Evolutionary conservation across 129 eudicot genomes (phyloP).

Genomic region (Tanacetum coccineum): DNA sequence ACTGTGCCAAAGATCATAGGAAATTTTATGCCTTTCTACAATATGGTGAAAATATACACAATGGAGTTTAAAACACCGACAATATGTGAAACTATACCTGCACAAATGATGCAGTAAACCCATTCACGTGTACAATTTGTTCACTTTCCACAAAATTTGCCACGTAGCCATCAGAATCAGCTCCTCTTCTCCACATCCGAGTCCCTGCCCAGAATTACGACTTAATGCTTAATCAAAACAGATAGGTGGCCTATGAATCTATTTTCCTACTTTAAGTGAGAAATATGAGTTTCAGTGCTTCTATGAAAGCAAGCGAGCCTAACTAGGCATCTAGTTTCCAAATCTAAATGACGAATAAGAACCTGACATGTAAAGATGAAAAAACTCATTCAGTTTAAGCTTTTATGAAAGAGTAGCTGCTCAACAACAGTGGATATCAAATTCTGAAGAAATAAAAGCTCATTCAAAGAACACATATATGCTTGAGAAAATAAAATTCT

Average conservation of each 20-base stretch:
- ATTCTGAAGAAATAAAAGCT: constrained; percentile 14
- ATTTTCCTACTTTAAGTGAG: not conserved
- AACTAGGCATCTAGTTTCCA: not conserved
- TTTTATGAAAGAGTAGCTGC: constrained; percentile 7
- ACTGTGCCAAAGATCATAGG: too few species aligned
- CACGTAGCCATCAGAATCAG: constrained; percentile 96
- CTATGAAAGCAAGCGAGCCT: not conserved
- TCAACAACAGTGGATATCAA: constrained; percentile 7
- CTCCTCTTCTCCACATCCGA: constrained; percentile 99
- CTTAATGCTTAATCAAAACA: constrained; percentile 7
- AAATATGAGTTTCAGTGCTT: constrained; percentile 14
- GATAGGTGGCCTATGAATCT: constrained; percentile 6
- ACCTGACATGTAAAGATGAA: not conserved
- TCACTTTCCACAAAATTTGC: constrained; percentile 97
- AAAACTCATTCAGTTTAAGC: not conserved
- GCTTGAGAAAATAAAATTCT: not conserved
- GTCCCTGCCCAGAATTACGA: constrained; percentile 52
- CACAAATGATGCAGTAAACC: constrained; percentile 79
- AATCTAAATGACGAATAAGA: constrained; percentile 1
- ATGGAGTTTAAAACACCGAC: not conserved
- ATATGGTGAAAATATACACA: not conserved
- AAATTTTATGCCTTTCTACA: too few species aligned
- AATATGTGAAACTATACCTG: constrained; percentile 48
- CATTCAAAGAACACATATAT: not conserved
- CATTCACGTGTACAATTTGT: constrained; percentile 75